phyloP scores from a whole-genome alignment of 768 basidiomycete species.

The Infundibulicybe gibba region DNA sequence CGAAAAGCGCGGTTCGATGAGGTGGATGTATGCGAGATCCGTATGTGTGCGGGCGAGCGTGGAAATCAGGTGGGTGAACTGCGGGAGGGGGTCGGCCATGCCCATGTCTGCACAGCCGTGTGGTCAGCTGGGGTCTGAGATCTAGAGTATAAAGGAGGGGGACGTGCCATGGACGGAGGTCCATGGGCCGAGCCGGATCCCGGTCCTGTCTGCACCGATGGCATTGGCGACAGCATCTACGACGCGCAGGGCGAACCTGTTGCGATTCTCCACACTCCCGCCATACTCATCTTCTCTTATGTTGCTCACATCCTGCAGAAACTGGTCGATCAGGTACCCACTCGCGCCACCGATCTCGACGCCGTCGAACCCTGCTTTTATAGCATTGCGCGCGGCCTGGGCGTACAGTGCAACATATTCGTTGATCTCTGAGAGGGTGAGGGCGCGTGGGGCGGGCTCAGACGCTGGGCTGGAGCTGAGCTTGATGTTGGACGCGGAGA shows the following conservation, averaged over 20 bases:
- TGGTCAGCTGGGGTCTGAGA: conserved; percentile 14
- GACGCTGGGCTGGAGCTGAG: conserved; percentile 10
- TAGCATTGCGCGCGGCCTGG: conserved; percentile 51
- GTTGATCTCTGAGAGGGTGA: conserved; percentile 44
- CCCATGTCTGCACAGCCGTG: conserved; percentile 38
- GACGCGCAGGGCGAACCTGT: conserved; percentile 55
- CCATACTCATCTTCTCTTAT: conserved; percentile 64
- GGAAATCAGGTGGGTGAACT: conserved; percentile 46
- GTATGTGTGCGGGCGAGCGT: conserved; percentile 35
- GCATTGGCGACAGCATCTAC: conserved; percentile 45
- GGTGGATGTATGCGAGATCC: conserved; percentile 50
- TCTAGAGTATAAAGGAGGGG: conserved; percentile 3
- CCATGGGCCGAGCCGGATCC: conserved; percentile 59
- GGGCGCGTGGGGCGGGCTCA: conserved; percentile 27
- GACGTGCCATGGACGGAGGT: conserved; percentile 30
- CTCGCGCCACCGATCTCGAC: conserved; percentile 45
- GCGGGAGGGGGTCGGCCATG: conserved; percentile 53
- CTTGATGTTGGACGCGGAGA: conserved; percentile 27
- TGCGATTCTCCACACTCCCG: conserved; percentile 58
- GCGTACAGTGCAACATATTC: conserved; percentile 49
- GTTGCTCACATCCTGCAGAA: conserved; percentile 56
- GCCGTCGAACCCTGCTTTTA: conserved; percentile 68
- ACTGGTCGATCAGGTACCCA: conserved; percentile 56
- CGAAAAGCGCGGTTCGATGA: conserved; percentile 32
- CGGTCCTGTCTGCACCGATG: conserved; percentile 52